Evolutionary conservation across 1,139 yeast species (phyloP).

Genomic region (Saccharomycopsis phalli): DNA sequence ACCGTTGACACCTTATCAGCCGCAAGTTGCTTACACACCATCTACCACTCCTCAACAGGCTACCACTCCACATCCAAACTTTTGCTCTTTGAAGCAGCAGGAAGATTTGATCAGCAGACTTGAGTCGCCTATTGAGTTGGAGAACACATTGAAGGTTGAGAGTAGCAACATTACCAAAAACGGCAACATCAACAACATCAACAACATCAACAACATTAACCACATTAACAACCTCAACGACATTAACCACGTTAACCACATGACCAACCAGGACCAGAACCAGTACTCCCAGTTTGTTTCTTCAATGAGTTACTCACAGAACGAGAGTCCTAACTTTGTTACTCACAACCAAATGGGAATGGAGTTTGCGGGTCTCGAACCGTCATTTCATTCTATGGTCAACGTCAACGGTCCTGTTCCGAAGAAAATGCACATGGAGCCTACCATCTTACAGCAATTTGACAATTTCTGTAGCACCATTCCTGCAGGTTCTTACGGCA

Average conservation of each 20-base stretch:
- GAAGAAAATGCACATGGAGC: slow-evolving; percentile 9
- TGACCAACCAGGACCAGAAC: neutral
- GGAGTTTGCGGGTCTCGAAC: too few relatives aligned
- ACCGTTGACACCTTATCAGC: slow-evolving; percentile 4
- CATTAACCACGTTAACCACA: too few relatives aligned
- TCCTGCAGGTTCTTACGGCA: neutral
- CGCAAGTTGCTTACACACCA: slow-evolving; percentile 3
- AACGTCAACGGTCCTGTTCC: slow-evolving; percentile 6
- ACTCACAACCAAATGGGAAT: neutral
- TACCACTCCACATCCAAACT: slow-evolving; percentile 1
- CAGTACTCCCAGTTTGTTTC: neutral
- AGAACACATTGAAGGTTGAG: neutral
- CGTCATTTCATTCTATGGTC: too few relatives aligned
- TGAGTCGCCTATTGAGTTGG: slow-evolving; percentile 19
- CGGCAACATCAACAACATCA: neutral
- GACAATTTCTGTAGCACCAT: slow-evolving; percentile 2
- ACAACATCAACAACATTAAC: neutral
- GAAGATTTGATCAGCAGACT: slow-evolving; percentile 17
- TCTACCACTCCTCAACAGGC: slow-evolving; percentile 7
- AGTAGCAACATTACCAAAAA: neutral
- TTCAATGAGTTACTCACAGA: neutral
- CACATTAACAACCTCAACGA: neutral
- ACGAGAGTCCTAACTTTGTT: slow-evolving; percentile 2
- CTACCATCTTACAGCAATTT: slow-evolving; percentile 7
- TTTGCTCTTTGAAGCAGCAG: slow-evolving; percentile 14